Evolutionary conservation across 129 eudicot species (phyloP).

Genomic region (Saussurea involucrata): DNA sequence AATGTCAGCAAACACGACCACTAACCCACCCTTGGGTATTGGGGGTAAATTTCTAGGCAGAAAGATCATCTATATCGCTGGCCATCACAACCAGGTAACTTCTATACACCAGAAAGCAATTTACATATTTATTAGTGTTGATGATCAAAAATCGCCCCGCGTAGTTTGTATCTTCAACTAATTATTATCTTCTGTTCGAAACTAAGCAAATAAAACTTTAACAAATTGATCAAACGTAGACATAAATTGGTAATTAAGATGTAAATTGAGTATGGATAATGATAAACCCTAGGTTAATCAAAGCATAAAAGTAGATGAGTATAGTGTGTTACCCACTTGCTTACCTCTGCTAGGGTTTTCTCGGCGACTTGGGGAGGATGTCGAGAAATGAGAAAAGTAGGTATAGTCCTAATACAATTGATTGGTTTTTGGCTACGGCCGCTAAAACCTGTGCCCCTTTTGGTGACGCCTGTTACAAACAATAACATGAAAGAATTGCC

Average conservation of each 20-base stretch:
- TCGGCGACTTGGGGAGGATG: conserved; percentile 31
- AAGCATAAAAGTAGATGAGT: conserved; percentile 9
- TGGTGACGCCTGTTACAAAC: conserved; percentile 18
- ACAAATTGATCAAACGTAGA: neutral
- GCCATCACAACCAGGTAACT: neutral
- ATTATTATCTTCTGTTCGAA: conserved; percentile 4
- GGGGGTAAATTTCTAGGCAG: neutral
- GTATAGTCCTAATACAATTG: conserved; percentile 3
- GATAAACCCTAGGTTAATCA: conserved; percentile 12
- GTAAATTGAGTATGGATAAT: neutral
- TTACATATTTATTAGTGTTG: neutral
- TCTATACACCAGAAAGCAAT: neutral
- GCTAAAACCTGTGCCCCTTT: neutral
- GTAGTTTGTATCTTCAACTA: neutral
- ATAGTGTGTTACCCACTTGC: conserved; percentile 6
- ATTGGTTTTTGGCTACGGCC: conserved; percentile 14
- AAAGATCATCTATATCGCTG: neutral
- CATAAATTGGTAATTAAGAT: neutral
- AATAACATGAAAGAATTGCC: neutral
- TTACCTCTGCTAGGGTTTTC: conserved; percentile 26
- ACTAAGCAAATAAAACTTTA: neutral
- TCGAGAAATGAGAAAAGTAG: conserved; percentile 22
- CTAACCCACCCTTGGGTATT: neutral
- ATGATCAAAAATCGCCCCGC: neutral
- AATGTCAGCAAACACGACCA: neutral